phyloP scores from a whole-genome alignment of 306 rosid genomes.

The Cucurbita moschata region DNA sequence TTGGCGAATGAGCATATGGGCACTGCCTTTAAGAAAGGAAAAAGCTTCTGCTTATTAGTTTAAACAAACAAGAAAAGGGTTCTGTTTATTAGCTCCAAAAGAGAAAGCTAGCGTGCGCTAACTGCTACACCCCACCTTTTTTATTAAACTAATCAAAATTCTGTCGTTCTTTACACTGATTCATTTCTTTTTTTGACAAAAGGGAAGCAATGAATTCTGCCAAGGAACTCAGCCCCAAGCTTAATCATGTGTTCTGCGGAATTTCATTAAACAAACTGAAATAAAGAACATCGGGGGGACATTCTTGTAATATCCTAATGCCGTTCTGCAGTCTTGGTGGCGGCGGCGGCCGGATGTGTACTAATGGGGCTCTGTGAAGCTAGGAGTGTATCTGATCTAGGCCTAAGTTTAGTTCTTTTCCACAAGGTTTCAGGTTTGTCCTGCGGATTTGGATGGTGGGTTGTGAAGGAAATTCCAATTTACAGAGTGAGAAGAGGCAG shows the following conservation, averaged over 20 bases:
- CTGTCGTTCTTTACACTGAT: no score
- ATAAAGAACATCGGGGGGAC: not conserved
- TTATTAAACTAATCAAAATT: not conserved
- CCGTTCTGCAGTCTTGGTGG: not conserved
- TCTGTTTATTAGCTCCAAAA: not conserved
- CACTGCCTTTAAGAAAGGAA: constrained; percentile 1
- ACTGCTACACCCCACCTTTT: not conserved
- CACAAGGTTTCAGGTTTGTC: not conserved
- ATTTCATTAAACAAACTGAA: not conserved
- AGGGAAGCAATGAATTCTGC: not conserved
- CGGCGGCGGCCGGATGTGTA: not conserved
- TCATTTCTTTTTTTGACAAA: not conserved
- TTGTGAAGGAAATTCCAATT: not conserved
- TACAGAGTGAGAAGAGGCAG: not conserved
- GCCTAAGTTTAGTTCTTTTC: not conserved
- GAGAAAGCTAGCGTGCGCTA: not conserved
- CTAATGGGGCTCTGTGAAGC: not conserved
- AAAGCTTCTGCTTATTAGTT: not conserved
- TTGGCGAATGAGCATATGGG: not conserved
- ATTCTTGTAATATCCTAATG: not conserved
- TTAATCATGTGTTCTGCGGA: not conserved
- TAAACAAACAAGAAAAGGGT: not conserved
- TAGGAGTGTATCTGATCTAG: not conserved
- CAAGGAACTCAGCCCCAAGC: not conserved
- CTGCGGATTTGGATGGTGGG: not conserved